A percentile compares a stretch with the other conserved stretches of the same genome.
Evolutionary conservation across 345 rosid genomes (phyloP).

Genomic region (Arabidopsis arenosa): DNA sequence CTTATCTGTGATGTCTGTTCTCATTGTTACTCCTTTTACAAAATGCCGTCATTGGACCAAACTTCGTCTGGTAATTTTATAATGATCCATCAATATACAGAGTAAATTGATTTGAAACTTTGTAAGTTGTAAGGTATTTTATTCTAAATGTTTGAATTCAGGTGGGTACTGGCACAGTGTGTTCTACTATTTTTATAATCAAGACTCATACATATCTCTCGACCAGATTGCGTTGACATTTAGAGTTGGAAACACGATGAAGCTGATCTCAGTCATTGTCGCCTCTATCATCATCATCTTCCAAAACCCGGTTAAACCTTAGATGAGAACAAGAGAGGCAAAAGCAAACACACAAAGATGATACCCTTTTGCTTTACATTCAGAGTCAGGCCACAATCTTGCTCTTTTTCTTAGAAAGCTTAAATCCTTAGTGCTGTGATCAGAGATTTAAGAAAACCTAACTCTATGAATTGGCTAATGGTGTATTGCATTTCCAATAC

Average conservation of each 20-base stretch:
- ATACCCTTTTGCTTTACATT: too few relatives aligned
- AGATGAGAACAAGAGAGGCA: too few relatives aligned
- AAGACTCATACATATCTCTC: conserved; percentile 84
- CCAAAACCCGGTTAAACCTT: conserved; percentile 69
- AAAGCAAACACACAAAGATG: too few relatives aligned
- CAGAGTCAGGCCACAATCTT: conserved; percentile 63
- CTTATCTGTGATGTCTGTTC: conserved; percentile 78
- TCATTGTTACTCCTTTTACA: conserved; percentile 86
- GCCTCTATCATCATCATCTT: conserved; percentile 85
- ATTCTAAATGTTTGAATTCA: conserved; percentile 32
- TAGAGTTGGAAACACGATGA: conserved; percentile 83
- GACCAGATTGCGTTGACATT: conserved; percentile 79
- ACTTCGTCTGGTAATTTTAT: conserved; percentile 64
- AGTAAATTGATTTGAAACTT: conserved; percentile 4
- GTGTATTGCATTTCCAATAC: not conserved
- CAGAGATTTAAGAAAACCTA: too few relatives aligned
- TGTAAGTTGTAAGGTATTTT: conserved; percentile 15
- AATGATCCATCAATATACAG: too few relatives aligned
- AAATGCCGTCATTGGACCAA: conserved; percentile 79
- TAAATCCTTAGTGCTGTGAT: conserved; percentile 3
- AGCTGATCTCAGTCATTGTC: conserved; percentile 78
- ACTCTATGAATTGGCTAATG: not conserved
- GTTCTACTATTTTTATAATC: conserved; percentile 82
- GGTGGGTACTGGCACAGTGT: conserved; percentile 90
- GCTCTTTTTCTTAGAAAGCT: not conserved